Conservation (phyloP, 306 rosid species). For the Casuarina glauca region DNA sequence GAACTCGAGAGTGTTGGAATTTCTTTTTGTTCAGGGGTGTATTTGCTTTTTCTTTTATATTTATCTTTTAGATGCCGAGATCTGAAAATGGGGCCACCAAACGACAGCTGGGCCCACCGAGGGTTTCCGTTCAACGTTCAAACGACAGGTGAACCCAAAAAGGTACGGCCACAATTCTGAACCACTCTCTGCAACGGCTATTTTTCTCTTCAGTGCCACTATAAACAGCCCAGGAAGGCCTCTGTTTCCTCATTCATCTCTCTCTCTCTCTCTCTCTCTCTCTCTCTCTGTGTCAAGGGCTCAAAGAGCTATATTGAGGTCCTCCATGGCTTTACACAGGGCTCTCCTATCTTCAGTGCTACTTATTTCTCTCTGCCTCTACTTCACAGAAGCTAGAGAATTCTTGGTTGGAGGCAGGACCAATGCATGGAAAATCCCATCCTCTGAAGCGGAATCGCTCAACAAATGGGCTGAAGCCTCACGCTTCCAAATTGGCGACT, state of each 20-base stretch:
- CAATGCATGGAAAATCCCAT: slow-evolving; percentile 34
- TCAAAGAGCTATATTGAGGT: not conserved
- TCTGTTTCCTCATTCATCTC: not conserved
- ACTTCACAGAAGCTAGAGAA: slow-evolving; percentile 16
- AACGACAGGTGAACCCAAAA: not conserved
- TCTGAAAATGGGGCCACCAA: not conserved
- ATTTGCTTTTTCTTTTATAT: not conserved
- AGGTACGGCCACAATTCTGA: not conserved
- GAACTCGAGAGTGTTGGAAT: too few species aligned
- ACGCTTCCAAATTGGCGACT: slow-evolving; percentile 38
- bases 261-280: slow-evolving; percentile 22
- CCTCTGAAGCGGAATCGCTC: slow-evolving; percentile 25
- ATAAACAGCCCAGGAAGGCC: slow-evolving; percentile 3
- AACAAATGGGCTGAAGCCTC: slow-evolving; percentile 33
- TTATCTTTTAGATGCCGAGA: not conserved
- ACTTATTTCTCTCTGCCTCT: not conserved
- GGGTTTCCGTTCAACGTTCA: not conserved
- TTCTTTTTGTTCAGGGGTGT: not conserved
- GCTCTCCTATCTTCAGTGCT: not conserved
- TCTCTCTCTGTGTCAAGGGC: not conserved
- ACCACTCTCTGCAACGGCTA: not conserved
- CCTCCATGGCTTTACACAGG: not conserved
- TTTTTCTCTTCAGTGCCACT: not conserved
- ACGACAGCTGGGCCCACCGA: not conserved
- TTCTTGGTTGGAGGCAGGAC: slow-evolving; percentile 33